Conservation (phyloP, 2,329 filamentous ascomycete genomes). For the Cercospora berteroae region DNA sequence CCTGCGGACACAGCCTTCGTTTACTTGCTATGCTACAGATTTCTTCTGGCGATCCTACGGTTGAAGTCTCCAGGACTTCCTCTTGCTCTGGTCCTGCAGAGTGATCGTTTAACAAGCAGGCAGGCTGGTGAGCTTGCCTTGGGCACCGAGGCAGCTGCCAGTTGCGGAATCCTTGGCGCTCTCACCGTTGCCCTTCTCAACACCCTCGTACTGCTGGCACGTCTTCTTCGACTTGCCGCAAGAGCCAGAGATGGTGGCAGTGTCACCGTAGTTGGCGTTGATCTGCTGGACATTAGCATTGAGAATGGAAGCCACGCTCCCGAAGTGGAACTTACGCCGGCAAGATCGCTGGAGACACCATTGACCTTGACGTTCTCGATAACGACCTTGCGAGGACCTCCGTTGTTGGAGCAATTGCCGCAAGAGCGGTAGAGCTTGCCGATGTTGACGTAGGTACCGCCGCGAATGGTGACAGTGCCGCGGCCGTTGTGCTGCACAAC, state of each 20-base stretch:
- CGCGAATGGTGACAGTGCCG: constrained; percentile 42
- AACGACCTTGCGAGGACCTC: constrained; percentile 21
- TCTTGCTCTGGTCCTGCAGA: neutral
- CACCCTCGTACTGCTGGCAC: constrained; percentile 22
- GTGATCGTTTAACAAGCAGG: constrained; percentile 11
- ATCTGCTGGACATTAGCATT: neutral
- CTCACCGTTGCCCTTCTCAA: constrained; percentile 17
- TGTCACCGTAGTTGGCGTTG: constrained; percentile 23
- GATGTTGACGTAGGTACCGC: constrained; percentile 46
- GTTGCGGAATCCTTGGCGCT: constrained; percentile 14
- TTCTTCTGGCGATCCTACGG: neutral
- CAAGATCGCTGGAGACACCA: constrained; percentile 22
- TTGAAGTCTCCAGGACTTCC: neutral
- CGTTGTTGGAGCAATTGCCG: constrained; percentile 48
- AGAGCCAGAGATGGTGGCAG: constrained; percentile 20
- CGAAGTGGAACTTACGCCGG: constrained; percentile 14
- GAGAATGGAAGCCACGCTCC: neutral
- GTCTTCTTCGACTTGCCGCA: constrained; percentile 22
- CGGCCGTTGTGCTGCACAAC: constrained; percentile 46
- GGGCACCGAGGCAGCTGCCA: constrained; percentile 17
- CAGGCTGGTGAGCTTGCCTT: constrained; percentile 17
- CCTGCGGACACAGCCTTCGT: neutral
- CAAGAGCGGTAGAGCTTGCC: constrained; percentile 54
- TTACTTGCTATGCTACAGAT: neutral
- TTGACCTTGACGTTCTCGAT: constrained; percentile 22